Base-by-base conservation (phyloP, 768 basidiomycete genomes). In the Pisolithus orientalis region DNA sequence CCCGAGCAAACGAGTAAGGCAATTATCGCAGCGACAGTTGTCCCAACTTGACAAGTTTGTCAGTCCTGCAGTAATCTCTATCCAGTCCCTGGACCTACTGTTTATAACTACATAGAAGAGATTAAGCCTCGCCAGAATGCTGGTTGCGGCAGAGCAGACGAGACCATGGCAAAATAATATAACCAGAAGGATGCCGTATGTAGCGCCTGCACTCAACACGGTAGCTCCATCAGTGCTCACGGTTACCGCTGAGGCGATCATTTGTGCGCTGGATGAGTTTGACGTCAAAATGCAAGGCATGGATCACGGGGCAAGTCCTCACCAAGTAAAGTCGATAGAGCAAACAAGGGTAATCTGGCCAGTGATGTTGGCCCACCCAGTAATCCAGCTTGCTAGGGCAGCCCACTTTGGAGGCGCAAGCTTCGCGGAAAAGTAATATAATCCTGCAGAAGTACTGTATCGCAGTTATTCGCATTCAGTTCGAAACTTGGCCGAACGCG, bases 361-460 rank as follows among this genome's bases (percentile, higher is more conserved):
- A 11, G 84, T 86, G 39, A 87, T 76, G 57, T 87, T 87, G 13
- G 85, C 83, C 84, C 84, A 86, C 6, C 83, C 81, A 51, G 70
- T 74, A 49, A 77, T 69, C 73, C 73, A 76, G 56, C 83, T 82
- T 1, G 83, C 80, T 48, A 89, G 66, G 6, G 84, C 74, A 3
- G 82, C 75, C 51, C 80, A 80, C 59, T 76, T 72, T 6, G 75
- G 74, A 1, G 84, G 83, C 2, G 87, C 86, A 42, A 89, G 65
- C 61, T 84, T 87, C 0, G 86, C 83, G 2, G 86, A 84, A 65
- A 87, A 88, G 64, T 87, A 89, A 63, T 88, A 88, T 16, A 89
- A 70, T 0, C 86, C 87, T 6, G 87, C 86, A 56, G 86, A 88
- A 24, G 87, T 89, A 49, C 86, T 88, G 17, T 37, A 17, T 25